These are phyloP conservation scores for Fusarium dlaminii DNA, from an alignment of 2,329 filamentous ascomycete genomes.

Conservation along the genomic window DNA sequence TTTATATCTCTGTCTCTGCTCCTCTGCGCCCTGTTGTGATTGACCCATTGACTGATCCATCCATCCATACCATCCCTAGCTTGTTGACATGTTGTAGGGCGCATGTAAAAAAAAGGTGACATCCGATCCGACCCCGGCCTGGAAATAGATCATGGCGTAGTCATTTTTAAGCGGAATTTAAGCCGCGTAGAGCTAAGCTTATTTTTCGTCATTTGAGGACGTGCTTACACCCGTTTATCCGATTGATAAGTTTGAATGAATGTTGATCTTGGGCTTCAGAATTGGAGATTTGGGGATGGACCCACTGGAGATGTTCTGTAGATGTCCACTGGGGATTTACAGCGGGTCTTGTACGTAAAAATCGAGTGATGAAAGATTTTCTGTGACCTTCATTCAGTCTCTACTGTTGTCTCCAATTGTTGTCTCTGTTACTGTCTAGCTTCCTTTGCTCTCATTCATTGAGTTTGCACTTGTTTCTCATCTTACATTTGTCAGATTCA, in stretches of 20 bases:
- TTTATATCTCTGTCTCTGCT: conserved; percentile 1
- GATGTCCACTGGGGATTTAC: not conserved
- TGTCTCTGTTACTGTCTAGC: not conserved
- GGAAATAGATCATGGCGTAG: not conserved
- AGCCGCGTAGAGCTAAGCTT: not conserved
- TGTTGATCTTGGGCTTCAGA: not conserved
- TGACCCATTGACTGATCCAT: conserved; percentile 27
- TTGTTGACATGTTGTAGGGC: conserved; percentile 37
- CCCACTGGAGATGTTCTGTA: conserved; percentile 22
- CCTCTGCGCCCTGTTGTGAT: conserved; percentile 29
- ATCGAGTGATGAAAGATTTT: conserved; percentile 2
- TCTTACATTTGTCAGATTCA: conserved; percentile 8
- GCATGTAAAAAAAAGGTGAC: conserved; percentile 2
- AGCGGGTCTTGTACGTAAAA: conserved; percentile 33
- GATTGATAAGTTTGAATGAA: not conserved
- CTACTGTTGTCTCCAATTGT: not conserved
- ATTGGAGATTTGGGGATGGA: not conserved
- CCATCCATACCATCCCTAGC: conserved; percentile 13
- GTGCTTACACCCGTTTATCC: conserved; percentile 5
- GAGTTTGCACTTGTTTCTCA: not conserved
- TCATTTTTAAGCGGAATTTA: not conserved
- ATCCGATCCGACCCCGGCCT: conserved; percentile 23
- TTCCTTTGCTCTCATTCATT: not conserved
- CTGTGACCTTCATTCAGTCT: not conserved
- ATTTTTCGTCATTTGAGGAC: not conserved